Conservation (phyloP, 306 rosid genomes). For the Prunus padus region DNA sequence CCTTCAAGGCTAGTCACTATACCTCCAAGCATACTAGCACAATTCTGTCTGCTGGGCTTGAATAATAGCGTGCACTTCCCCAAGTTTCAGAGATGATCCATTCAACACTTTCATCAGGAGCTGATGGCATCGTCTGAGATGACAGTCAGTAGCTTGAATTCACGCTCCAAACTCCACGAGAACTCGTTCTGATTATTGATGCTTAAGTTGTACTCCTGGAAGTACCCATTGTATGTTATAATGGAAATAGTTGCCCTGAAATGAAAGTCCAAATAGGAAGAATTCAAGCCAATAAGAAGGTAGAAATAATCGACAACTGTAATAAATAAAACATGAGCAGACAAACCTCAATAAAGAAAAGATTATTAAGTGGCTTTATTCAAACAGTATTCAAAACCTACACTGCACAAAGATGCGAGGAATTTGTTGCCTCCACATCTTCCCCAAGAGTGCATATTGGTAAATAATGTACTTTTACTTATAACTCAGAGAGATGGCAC, state of each 20-base stretch:
- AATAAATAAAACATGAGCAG: neutral
- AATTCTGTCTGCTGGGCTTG: neutral
- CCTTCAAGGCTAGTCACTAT: neutral
- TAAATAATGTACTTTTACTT: neutral
- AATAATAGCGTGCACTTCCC: too few species aligned
- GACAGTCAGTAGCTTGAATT: constrained; percentile 59
- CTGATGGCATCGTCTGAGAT: constrained; percentile 34
- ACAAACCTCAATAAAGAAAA: neutral
- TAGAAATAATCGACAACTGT: neutral
- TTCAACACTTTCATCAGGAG: constrained; percentile 26
- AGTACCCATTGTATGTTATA: constrained; percentile 67
- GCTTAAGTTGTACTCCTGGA: constrained; percentile 68
- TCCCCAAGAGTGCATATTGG: neutral
- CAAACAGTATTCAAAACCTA: neutral
- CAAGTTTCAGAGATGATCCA: neutral
- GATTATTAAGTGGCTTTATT: neutral
- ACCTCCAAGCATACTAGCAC: neutral
- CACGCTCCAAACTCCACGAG: constrained; percentile 64
- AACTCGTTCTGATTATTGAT: constrained; percentile 58
- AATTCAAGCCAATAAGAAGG: constrained; percentile 15
- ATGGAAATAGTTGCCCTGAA: constrained; percentile 69
- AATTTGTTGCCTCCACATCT: neutral
- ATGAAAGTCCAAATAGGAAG: constrained; percentile 22
- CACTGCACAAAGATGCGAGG: neutral
- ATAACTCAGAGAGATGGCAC: neutral